phyloP scores from a whole-genome alignment of 169 alveolate genomes.

The Plasmodium vinckei region DNA sequence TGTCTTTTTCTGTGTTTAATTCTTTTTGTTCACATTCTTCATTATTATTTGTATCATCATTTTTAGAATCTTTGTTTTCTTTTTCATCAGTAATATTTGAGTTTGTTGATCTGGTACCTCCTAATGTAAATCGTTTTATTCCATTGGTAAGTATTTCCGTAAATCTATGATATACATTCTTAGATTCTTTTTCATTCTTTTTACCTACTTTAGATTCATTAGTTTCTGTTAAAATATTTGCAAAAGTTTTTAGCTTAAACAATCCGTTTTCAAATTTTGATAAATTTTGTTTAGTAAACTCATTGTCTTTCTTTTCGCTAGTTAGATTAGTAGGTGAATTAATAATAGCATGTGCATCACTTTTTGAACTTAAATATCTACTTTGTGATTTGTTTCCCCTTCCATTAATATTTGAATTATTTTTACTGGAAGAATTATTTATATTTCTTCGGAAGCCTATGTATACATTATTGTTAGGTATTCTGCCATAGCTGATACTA shows the following conservation, averaged over 20 bases:
- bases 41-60: slow-evolving; percentile 14
- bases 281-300: neutral
- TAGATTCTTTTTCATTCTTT: neutral
- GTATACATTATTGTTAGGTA: neutral
- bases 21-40: no score
- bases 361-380: slow-evolving; percentile 23
- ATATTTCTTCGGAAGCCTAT: slow-evolving; percentile 44
- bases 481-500: slow-evolving; percentile 17
- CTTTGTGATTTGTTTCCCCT: neutral
- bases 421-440: slow-evolving; percentile 2
- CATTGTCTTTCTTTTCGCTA: neutral
- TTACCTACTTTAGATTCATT: neutral
- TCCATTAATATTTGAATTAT: slow-evolving; percentile 2
- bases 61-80: neutral
- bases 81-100: slow-evolving; percentile 11
- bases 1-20: no score
- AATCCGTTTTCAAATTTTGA: slow-evolving; percentile 25
- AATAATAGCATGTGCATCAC: slow-evolving; percentile 1
- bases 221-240: neutral
- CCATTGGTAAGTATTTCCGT: slow-evolving; percentile 40
- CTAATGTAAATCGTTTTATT: slow-evolving; percentile 35
- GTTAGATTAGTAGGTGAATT: no score
- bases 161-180: slow-evolving; percentile 35
- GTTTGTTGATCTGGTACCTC: slow-evolving; percentile 16
- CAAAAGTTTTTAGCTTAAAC: slow-evolving; percentile 8